Evolutionary conservation across 2,329 filamentous ascomycete genomes (phyloP).

Genomic region (Kalmusia sp.): DNA sequence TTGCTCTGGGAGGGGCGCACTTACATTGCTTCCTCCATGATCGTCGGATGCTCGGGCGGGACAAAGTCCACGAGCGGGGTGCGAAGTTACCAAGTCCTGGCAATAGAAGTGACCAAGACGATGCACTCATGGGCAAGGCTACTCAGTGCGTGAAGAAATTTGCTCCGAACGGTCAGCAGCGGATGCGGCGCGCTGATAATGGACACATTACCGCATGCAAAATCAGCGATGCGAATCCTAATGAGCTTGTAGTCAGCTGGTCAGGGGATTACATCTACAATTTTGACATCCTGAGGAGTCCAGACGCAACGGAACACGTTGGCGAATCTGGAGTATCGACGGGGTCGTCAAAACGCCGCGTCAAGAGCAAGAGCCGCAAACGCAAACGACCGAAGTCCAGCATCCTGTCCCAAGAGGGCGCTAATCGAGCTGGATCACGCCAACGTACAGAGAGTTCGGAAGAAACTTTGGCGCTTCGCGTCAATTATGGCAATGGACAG

Average conservation of each 20-base stretch:
- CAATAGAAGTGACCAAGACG: constrained; percentile 54
- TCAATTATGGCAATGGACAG: constrained; percentile 67
- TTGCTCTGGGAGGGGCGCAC: constrained; percentile 72
- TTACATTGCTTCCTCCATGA: constrained; percentile 74
- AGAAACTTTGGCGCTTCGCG: constrained; percentile 59
- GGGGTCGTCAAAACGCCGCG: constrained; percentile 23
- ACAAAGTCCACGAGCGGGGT: constrained; percentile 62
- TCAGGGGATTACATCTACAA: constrained; percentile 71
- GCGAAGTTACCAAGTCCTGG: constrained; percentile 50
- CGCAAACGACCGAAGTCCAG: constrained; percentile 61
- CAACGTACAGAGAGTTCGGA: constrained; percentile 55
- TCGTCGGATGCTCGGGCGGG: constrained; percentile 70
- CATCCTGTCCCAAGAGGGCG: constrained; percentile 40
- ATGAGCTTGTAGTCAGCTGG: constrained; percentile 73
- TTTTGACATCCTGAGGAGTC: constrained; percentile 68
- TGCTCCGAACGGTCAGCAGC: constrained; percentile 65
- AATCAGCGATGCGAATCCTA: constrained; percentile 72
- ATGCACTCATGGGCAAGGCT: constrained; percentile 64
- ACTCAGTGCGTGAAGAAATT: constrained; percentile 72
- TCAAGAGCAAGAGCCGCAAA: constrained; percentile 54
- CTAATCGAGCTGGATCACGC: constrained; percentile 54
- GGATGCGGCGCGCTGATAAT: constrained; percentile 61
- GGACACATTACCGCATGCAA: constrained; percentile 75
- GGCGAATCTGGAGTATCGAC: constrained; percentile 22
- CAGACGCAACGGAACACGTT: constrained; percentile 59